Evolutionary conservation across 2,329 filamentous ascomycete species (phyloP), one percentile per base, ranked within the genome.

Genomic region (Calycina marina): DNA sequence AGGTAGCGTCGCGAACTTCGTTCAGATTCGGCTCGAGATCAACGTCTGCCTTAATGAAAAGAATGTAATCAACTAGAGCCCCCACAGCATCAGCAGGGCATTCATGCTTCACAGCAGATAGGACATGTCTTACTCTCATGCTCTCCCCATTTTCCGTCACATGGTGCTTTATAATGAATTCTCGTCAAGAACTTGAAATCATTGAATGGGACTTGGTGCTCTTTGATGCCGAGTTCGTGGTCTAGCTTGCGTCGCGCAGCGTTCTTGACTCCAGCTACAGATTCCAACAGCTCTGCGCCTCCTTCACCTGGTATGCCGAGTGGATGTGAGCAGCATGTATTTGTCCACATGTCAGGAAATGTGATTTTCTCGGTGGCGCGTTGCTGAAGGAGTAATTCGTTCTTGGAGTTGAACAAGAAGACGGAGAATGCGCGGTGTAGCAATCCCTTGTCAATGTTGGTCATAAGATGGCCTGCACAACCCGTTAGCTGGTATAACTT

Each of bases 291-390:
- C 44, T 78, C 79, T 18, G 75, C 70, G 41, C 90, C 90, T 15
- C 84, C 93, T 71, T 98, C 90, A 43, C 79, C 78, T 6, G 90
- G 81, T 44, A 94, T 80, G 34, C 83, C 82, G 39, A 98, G 69
- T 4, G 90, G 90, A 59, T 98, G 90, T 24, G 90, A 98, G 67
- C 90, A 98, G 69, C 90, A 98, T 18, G 90, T 98, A 62, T 98
- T 98, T 42, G 90, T 98, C 90, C 90, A 98, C 78, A 94, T 86
- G 55, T 93, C 84, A 30, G 90, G 88, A 62, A 98, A 98, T 5
- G 90, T 98, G 54, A 98, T 98, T 67, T 98, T 98, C 63, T 96
- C 88, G 25, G 76, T 65, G 16, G 90, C 90, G 45, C 90, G 81
- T 65, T 96, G 90, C 62, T 98, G 90, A 31, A 98, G 74, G 27